Evolutionary conservation across 208 protist species (phyloP), one percentile per base, ranked within the genome.

Genomic region (Porcisia hertigi): DNA sequence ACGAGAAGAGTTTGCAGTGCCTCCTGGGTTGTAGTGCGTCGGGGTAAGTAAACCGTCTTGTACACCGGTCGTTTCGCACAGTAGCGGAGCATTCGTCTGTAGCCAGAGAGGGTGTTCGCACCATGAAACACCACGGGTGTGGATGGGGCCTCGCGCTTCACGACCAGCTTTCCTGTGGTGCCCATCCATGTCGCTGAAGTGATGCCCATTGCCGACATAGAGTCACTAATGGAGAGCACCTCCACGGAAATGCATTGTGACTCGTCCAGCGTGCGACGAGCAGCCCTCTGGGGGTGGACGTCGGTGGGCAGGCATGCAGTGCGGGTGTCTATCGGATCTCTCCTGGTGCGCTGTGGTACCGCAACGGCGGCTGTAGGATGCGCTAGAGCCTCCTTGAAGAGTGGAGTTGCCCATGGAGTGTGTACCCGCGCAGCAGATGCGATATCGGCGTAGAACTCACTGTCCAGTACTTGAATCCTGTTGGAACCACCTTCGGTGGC

Each of bases 341-440:
- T n/a, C 1, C 41, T 34, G 36, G 8, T 20, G 23, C 63, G 66
- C 39, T 39, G 43, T 9, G 66, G 16, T 58, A 23, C 47, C 30
- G 66, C 16, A 16, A 43, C 1, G 30, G 14, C 4, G 16, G 16
- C 47, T 8, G 41, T 30, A 16, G n/a, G n/a, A 53, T 39, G 25
- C 30, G 9, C 16, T 1, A n/a, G 45, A 12, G 43, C 45, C 5
- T 18, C 8, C 20, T 69, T 54, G 66, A 39, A 71, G 47, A 76
- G 70, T 30, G 78, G 73, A 30, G 60, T 0, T 9, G 73, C 73
- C 78, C 78, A 78, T 23, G 73, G 78, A 4, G 73, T 66, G 69
- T 75, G 73, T 11, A 30, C 67, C 47, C 45, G 52, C 59, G 78
- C 78, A 0, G 78, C 78, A 16, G 23, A 73, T 3, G 53, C 73